Evolutionary conservation across 1,284 basidiomycete genomes (phyloP).

Genomic region (Trichosporon asahii): DNA sequence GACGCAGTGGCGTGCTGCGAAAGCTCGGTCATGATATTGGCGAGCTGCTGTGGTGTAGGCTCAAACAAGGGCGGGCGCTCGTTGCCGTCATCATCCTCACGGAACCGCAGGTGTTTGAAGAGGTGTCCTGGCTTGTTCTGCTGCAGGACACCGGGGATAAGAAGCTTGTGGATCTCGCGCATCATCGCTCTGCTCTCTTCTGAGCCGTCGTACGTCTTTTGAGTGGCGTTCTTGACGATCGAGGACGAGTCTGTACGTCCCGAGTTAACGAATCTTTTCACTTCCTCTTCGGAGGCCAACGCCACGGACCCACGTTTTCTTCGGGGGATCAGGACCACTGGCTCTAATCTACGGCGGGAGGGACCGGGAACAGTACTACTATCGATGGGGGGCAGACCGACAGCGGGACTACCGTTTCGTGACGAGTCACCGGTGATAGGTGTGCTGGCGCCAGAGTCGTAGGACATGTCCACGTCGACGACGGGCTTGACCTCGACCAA

Average conservation of each 20-base stretch:
- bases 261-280: background rate
- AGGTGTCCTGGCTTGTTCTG: slow-evolving; percentile 26
- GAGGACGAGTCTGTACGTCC: background rate
- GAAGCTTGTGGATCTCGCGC: slow-evolving; percentile 1
- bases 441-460: background rate
- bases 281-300: background rate
- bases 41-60: slow-evolving; percentile 29
- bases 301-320: slow-evolving; percentile 9
- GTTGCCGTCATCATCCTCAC: slow-evolving; percentile 14
- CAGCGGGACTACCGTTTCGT: background rate
- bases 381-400: background rate
- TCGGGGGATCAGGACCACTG: slow-evolving; percentile 1
- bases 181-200: background rate
- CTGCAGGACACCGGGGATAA: slow-evolving; percentile 1
- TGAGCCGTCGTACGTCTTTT: background rate
- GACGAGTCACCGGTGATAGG: background rate
- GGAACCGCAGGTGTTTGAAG: slow-evolving; percentile 32
- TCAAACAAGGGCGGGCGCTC: slow-evolving; percentile 11
- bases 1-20: slow-evolving; percentile 26
- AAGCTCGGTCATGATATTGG: slow-evolving; percentile 25
- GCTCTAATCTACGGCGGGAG: background rate
- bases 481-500: background rate
- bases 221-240: background rate
- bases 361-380: background rate
- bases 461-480: background rate